Evolutionary conservation across 2,329 filamentous ascomycete genomes (phyloP).

Genomic region (Cladophialophora immunda): DNA sequence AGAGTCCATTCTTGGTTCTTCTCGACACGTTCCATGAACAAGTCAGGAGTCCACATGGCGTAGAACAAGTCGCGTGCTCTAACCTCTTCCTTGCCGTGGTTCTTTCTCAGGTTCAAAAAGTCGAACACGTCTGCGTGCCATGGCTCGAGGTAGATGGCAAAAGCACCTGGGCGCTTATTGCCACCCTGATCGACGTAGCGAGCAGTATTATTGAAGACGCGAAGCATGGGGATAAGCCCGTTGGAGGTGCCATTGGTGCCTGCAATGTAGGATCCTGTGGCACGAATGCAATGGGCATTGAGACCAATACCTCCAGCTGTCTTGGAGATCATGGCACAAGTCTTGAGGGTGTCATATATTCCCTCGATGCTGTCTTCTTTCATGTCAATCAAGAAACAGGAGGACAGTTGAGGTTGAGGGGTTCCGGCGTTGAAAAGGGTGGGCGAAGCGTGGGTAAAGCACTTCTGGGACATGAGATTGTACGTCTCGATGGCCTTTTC

Average conservation of each 20-base stretch:
- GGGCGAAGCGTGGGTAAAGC: conserved; percentile 97
- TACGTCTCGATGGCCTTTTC: conserved; percentile 97
- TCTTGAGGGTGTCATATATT: conserved; percentile 99
- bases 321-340: conserved; percentile 99
- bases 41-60: conserved; percentile 96
- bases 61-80: conserved; percentile 97
- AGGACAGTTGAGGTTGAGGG: conserved; percentile 91
- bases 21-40: conserved; percentile 99
- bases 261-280: conserved; percentile 96
- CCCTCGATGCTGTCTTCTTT: conserved; percentile 99
- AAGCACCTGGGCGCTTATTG: conserved; percentile 98
- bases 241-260: conserved; percentile 99
- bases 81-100: conserved; percentile 98
- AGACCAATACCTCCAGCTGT: conserved; percentile 97
- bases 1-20: conserved; percentile 96
- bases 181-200: conserved; percentile 98
- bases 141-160: conserved; percentile 98
- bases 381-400: conserved; percentile 99
- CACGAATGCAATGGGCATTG: conserved; percentile 95
- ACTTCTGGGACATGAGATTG: conserved; percentile 98
- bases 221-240: conserved; percentile 95
- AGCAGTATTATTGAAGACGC: conserved; percentile 99
- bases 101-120: conserved; percentile 98
- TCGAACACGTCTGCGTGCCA: conserved; percentile 99
- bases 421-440: conserved; percentile 98